Evolutionary conservation across 23 red algal species (phyloP), one percentile per base, ranked within the genome.

Genomic region (Cyanidioschyzon merolae): DNA sequence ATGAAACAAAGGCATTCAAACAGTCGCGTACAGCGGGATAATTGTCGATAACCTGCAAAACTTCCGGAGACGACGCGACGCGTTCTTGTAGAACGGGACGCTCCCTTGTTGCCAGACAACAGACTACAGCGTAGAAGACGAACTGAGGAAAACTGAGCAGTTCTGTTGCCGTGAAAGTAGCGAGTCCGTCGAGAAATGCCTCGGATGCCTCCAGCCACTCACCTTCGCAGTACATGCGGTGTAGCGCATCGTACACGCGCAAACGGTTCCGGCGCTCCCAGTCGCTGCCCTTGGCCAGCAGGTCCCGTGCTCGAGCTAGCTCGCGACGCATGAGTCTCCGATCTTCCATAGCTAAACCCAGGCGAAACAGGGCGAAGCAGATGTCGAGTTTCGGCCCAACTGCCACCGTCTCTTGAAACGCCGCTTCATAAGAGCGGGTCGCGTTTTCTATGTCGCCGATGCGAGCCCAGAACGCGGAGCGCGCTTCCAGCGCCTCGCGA

Each of bases 231-330:
- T 40, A 39, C 35, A 85, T 83, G 40, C 83, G 39, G 87, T 86
- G 89, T 35, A 83, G 86, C 32, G 88, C 94, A 32, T 91, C 88
- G 45, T 98, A 98, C 58, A 98, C 94, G 34, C 89, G 88, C 41
- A 98, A 85, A n/a, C 94, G 84, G 76, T 98, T 98, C 30, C 89
- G 86, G 38, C 94, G 83, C 75, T 98, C 94, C 94, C 94, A 98
- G 59, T 98, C 94, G 45, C 94, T 88, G 39, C 94, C 94, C 2
- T 84, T 83, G 32, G 90, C 88, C 0, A 98, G 80, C 31, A 91
- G 74, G 0, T 86, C 88, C 54, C 86, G 86, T 51, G 94, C 94
- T 45, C 68, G 37, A 31, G 77, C 58, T 50, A 98, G 82, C 21
- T 88, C 37, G 26, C 79, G 81, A 12, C 80, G 35, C 25, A 89